phyloP scores from a whole-genome alignment of 371 early-diverging fungal genomes.

The Apophysomyces trapeziformis region DNA sequence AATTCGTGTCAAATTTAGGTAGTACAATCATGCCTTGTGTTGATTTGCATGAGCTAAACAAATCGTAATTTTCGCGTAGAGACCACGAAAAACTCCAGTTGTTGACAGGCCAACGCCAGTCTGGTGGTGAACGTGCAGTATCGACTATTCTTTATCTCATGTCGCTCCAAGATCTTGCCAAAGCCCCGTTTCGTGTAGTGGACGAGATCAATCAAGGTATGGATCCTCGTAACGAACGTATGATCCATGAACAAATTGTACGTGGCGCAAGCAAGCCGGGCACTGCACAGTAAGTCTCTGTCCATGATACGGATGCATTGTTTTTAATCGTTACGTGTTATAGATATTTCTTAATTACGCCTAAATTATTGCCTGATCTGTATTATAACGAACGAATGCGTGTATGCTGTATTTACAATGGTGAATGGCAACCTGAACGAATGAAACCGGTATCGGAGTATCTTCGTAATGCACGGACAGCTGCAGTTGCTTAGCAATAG shows the following conservation, averaged over 20 bases:
- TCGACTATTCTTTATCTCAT: constrained; percentile 98
- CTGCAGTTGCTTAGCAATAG: constrained; percentile 10
- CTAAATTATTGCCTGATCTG: constrained; percentile 97
- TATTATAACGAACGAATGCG: constrained; percentile 93
- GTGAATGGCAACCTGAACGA: constrained; percentile 82
- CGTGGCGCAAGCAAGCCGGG: constrained; percentile 65
- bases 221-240: constrained; percentile 98
- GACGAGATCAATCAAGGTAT: constrained; percentile 99
- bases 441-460: constrained; percentile 38
- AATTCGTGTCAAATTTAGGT: constrained; percentile 91
- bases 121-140: constrained; percentile 97
- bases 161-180: constrained; percentile 88
- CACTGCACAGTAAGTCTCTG: constrained; percentile 70
- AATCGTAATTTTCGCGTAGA: constrained; percentile 33
- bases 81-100: constrained; percentile 86
- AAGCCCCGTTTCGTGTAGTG: constrained; percentile 97
- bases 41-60: background rate
- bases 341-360: constrained; percentile 98
- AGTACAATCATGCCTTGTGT: background rate
- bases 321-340: constrained; percentile 18
- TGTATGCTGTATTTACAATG: constrained; percentile 93
- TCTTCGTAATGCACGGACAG: constrained; percentile 25
- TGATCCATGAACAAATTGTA: constrained; percentile 95
- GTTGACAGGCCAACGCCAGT: constrained; percentile 93
- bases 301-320: background rate